Evolutionary conservation across 768 basidiomycete species (phyloP).

Genomic region (Plicaturopsis crispa): DNA sequence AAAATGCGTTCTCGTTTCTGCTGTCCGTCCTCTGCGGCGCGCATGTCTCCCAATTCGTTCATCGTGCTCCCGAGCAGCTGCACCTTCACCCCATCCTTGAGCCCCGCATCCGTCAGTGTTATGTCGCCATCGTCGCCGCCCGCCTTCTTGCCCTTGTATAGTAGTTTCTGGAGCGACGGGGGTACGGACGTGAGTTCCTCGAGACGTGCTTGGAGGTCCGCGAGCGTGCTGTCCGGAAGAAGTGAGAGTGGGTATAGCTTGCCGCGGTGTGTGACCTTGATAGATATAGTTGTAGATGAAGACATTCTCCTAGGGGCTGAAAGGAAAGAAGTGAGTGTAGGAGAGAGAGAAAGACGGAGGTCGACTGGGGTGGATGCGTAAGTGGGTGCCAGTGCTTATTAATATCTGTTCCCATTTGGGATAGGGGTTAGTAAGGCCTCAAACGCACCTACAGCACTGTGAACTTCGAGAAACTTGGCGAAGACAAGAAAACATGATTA

Average conservation of each 20-base stretch:
- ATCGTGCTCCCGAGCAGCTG: constrained; percentile 65
- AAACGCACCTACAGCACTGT: too few relatives aligned
- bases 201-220: constrained; percentile 38
- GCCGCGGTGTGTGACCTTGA: constrained; percentile 42
- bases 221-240: constrained; percentile 42
- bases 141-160: constrained; percentile 61
- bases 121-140: constrained; percentile 23
- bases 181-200: constrained; percentile 65
- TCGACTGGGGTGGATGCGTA: too few relatives aligned
- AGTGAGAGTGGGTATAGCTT: constrained; percentile 38
- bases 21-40: constrained; percentile 49
- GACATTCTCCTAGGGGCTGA: too few relatives aligned
- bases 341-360: not conserved
- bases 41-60: constrained; percentile 47
- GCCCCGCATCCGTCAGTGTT: constrained; percentile 41
- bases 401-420: too few relatives aligned
- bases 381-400: too few relatives aligned
- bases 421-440: too few relatives aligned
- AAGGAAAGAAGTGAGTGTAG: too few relatives aligned
- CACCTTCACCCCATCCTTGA: constrained; percentile 58
- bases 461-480: too few relatives aligned
- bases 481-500: too few relatives aligned
- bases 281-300: constrained; percentile 2
- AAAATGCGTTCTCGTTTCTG: constrained; percentile 50
- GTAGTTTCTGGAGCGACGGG: constrained; percentile 57